Base-by-base conservation (phyloP, 164 flowering plant genomes). In the Magnolia changhungtana region DNA sequence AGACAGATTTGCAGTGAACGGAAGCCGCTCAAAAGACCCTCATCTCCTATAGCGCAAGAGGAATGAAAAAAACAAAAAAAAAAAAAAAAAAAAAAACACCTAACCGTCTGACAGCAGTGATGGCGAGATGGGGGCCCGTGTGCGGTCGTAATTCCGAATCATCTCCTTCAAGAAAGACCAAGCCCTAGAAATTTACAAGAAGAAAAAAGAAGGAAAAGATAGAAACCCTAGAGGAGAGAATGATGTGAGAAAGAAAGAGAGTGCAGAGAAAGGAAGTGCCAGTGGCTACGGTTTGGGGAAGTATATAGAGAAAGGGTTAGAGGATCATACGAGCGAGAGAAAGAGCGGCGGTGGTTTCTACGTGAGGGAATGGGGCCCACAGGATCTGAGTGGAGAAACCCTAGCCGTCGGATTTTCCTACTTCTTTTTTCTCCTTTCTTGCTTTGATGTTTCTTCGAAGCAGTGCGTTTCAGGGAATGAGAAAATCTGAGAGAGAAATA, bases 21-120 rank as follows among this genome's bases (percentile, higher is more conserved):
- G 63, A n/a, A 67, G 50, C 76, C 77, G 58, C 85, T 81, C 80
- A 85, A 66, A 69, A 63, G 84, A 79, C 86, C 83, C 88, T 83
- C 90, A 87, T 85, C 82, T 67, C 72, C 71, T 10, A 16, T 8
- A 7, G 66, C 21, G 71, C 13, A 24, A 55, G 61, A 55, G 37
- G 16, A 29, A 37, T 37, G 29, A 27, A 27, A 27, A 27, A 67
- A 29, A 67, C 49, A 50, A 50, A 70, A 63, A 24, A 1, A 70
- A 23, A 45, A n/a, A n/a, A n/a, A 67, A 52, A 50, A 50, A 70
- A 63, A 24, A 1, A 70, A 23, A 45, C 55, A 14, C 69, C 75
- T 24, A 65, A 14, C 64, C 65, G 27, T 19, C 21, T 31, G 52
- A 63, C 37, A 71, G 11, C 75, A 14, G 73, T 4, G 8, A 16